Evolutionary conservation across 805 yeast species (phyloP).

Genomic region (Kazachstania kunashirensis): DNA sequence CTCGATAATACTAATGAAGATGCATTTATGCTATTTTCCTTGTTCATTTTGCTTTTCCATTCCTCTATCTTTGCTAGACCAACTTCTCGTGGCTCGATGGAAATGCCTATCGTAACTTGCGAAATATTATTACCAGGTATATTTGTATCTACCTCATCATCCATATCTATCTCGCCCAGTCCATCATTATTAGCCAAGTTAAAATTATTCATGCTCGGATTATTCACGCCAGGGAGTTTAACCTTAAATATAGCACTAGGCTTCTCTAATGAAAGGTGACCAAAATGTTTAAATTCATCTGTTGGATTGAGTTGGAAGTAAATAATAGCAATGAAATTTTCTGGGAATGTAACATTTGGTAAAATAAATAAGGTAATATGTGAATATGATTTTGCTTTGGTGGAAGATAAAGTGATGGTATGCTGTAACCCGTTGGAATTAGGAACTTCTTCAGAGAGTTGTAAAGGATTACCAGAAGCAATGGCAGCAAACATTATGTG

Average conservation of each 20-base stretch:
- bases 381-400: constrained; percentile 35
- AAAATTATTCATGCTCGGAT: not conserved
- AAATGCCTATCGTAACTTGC: constrained; percentile 62
- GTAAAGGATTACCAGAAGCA: constrained; percentile 33
- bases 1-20: constrained; percentile 25
- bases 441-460: constrained; percentile 30
- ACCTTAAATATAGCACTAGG: constrained; percentile 90
- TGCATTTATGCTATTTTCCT: constrained; percentile 4
- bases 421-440: constrained; percentile 31
- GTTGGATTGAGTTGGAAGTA: constrained; percentile 70
- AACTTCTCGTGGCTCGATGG: constrained; percentile 66
- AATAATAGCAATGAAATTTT: constrained; percentile 68
- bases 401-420: constrained; percentile 28
- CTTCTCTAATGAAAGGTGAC: constrained; percentile 52
- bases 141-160: constrained; percentile 30
- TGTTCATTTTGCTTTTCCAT: constrained; percentile 27
- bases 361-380: constrained; percentile 77
- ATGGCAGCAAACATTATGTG: constrained; percentile 32
- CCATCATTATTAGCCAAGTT: constrained; percentile 29
- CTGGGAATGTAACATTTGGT: constrained; percentile 70
- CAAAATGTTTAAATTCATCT: constrained; percentile 53
- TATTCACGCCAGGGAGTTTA: constrained; percentile 30
- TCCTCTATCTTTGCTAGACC: constrained; percentile 51
- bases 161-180: constrained; percentile 50
- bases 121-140: constrained; percentile 28